A percentile compares a stretch with the other conserved stretches of the same genome.
Evolutionary conservation across 176 grass and related monocot genomes (phyloP).

Genomic region (Oryza longistaminata): DNA sequence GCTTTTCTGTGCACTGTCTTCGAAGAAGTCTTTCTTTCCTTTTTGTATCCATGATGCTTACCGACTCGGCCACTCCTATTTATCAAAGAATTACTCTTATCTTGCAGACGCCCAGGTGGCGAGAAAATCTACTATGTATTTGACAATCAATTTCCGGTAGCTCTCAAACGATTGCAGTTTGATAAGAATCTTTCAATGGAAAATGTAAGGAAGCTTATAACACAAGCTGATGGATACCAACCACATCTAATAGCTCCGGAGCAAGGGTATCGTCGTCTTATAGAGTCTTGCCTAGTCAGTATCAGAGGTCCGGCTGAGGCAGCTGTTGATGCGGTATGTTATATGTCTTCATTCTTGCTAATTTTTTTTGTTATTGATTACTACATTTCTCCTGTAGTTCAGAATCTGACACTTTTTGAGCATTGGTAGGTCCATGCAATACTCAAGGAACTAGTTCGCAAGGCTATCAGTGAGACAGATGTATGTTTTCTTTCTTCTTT

Average conservation of each 20-base stretch:
- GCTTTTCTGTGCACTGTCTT: not conserved
- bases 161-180: conserved; percentile 90
- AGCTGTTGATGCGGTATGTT: conserved; percentile 82
- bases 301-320: conserved; percentile 96
- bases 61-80: not conserved
- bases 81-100: not conserved
- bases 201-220: conserved; percentile 93
- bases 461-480: conserved; percentile 85
- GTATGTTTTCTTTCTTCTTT: conserved; percentile 43
- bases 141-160: conserved; percentile 88
- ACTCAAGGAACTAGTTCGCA: conserved; percentile 91
- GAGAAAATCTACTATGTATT: conserved; percentile 98
- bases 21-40: not conserved
- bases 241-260: conserved; percentile 99
- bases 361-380: not conserved
- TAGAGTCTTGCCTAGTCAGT: conserved; percentile 84
- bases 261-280: conserved; percentile 92
- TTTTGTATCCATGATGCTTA: not conserved
- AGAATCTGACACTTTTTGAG: conserved; percentile 11
- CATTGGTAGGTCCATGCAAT: conserved; percentile 83
- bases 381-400: not conserved
- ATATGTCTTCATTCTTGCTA: not conserved
- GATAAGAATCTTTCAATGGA: conserved; percentile 98
- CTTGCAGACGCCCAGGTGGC: conserved; percentile 75
- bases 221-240: conserved; percentile 95